Evolutionary conservation across 495 filamentous ascomycete species (phyloP).

Genomic region (Aspergillus olivimuriae): DNA sequence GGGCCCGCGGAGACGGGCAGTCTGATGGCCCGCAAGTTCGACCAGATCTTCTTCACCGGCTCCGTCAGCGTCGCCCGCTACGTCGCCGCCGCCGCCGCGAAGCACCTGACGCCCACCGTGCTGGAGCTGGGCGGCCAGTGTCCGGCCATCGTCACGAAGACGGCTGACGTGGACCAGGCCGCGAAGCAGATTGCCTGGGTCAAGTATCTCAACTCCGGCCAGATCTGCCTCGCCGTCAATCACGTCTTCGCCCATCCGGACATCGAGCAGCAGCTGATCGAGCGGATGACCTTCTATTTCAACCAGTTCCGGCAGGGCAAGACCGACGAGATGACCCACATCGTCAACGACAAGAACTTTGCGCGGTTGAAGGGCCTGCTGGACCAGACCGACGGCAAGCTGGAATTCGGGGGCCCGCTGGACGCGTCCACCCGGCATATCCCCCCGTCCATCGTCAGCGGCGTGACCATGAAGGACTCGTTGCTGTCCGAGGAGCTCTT

Average conservation of each 20-base stretch:
- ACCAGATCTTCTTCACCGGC: constrained; percentile 93
- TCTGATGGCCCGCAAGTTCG: constrained; percentile 76
- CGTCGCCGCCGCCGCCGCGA: constrained; percentile 79
- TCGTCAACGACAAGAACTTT: constrained; percentile 74
- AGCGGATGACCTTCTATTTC: constrained; percentile 54
- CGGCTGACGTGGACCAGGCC: constrained; percentile 66
- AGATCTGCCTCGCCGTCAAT: constrained; percentile 74
- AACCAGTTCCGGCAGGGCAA: constrained; percentile 62
- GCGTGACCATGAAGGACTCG: constrained; percentile 56
- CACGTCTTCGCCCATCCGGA: constrained; percentile 71
- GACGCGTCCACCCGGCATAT: constrained; percentile 65
- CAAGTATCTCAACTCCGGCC: constrained; percentile 69
- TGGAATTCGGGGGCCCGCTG: constrained; percentile 66
- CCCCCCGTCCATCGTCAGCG: constrained; percentile 69
- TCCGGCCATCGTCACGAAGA: constrained; percentile 74
- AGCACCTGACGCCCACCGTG: constrained; percentile 76
- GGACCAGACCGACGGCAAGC: constrained; percentile 61
- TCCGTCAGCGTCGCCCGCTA: constrained; percentile 64
- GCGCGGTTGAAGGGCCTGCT: constrained; percentile 71
- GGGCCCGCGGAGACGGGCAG: constrained; percentile 65
- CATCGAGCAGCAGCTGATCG: constrained; percentile 59
- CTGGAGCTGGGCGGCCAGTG: constrained; percentile 83
- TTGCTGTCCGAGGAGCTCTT: constrained; percentile 75
- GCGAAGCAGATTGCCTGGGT: constrained; percentile 72
- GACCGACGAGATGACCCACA: constrained; percentile 61